Evolutionary conservation across 768 basidiomycete genomes (phyloP), one percentile per base, ranked within the genome.

Genomic region (Lactarius tabidus): DNA sequence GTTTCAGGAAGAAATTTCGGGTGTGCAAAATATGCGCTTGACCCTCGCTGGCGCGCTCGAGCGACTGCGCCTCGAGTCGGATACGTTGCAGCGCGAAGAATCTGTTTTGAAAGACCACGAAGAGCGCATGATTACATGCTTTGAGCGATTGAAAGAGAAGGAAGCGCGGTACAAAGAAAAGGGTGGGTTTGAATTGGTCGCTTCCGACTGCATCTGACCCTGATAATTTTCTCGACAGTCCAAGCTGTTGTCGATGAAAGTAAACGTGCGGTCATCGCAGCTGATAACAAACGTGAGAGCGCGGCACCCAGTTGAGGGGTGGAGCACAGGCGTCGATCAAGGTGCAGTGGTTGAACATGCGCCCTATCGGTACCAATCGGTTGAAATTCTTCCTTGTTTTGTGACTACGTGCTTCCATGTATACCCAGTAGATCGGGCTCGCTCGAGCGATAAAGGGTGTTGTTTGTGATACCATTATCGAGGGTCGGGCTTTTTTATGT

Each of bases 1-100:
- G 39, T 89, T 88, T 71, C 74, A 83, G 54, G 84, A 85, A 64
- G 86, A 90, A 73, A 81, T 90, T 66, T 75, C 79, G 51, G 83
- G 83, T 29, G 79, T 90, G 63, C 83, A 82, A 65, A 77, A 72
- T 35, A 76, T 89, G 29, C 85, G 86, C 57, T 74, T 79, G 35
- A 83, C 84, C 60, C 84, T 89, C 53, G 69, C 76, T 1, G 69
- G 75, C 26, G 77, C 80, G 15, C 67, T 79, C 23, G 76, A 78
- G 57, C 75, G 74, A 45, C 73, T 82, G 15, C 74, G 74, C 28
- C 54, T 74, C 36, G 78, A 82, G 67, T 71, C 78, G 3, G 78
- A 82, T 69, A 76, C 72, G 53, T 74, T 82, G 45, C 75, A 76
- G 23, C 75, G 73, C 6, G 78, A 81, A 59, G 78, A 81, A 57